phyloP scores from a whole-genome alignment of 371 early-diverging fungal genomes.

The Mortierella sp. region DNA sequence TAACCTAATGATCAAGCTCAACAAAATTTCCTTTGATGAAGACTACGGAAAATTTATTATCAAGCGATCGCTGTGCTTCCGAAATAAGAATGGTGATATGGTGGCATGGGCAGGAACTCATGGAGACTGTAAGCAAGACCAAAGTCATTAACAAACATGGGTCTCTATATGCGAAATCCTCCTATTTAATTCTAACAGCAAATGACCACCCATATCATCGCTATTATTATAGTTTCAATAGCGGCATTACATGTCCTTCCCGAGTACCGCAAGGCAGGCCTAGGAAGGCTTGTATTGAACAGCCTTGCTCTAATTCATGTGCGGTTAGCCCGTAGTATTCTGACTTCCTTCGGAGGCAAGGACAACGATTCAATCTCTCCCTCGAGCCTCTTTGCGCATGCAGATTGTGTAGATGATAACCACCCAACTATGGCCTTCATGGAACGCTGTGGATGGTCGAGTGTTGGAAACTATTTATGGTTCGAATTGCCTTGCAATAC shows the following conservation, averaged over 20 bases:
- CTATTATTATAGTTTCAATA: conserved; percentile 26
- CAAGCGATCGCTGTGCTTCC: conserved; percentile 32
- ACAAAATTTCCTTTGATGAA: conserved; percentile 19
- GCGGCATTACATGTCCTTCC: conserved; percentile 48
- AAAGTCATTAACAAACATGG: background rate
- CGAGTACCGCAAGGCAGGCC: conserved; percentile 38
- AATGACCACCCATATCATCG: background rate
- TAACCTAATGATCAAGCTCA: conserved; percentile 31
- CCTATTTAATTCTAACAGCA: background rate
- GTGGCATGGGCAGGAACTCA: conserved; percentile 55
- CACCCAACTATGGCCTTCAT: conserved; percentile 36
- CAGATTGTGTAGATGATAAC: conserved; percentile 37
- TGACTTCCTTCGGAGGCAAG: conserved; percentile 1
- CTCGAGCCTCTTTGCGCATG: conserved; percentile 33
- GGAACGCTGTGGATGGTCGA: conserved; percentile 48
- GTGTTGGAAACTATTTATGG: conserved; percentile 30
- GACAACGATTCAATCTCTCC: background rate
- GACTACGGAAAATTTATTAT: conserved; percentile 31
- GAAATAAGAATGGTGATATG: conserved; percentile 28
- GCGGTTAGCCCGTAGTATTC: conserved; percentile 21
- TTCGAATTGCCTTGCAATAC: conserved; percentile 10
- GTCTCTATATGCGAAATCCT: background rate
- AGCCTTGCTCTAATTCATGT: conserved; percentile 23
- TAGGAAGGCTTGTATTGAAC: conserved; percentile 31
- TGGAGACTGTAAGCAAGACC: conserved; percentile 35